Evolutionary conservation across 2,329 filamentous ascomycete species (phyloP).

Genomic region (Colletotrichum kahawae): DNA sequence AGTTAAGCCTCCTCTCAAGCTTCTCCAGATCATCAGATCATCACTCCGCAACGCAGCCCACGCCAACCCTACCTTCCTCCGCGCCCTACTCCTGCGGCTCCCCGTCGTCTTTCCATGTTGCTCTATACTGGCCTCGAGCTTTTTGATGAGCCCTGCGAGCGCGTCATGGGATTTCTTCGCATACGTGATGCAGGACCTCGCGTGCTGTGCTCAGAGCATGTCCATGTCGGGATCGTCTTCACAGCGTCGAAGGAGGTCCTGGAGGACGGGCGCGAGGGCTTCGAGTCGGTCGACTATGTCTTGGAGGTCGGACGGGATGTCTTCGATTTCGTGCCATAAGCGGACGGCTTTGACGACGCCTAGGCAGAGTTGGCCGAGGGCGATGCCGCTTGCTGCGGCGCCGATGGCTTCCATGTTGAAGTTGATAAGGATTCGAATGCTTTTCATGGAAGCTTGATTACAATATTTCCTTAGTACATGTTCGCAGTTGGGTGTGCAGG

Average conservation of each 20-base stretch:
- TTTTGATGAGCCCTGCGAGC: neutral
- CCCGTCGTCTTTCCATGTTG: neutral
- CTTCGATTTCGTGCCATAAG: neutral
- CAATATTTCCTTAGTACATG: neutral
- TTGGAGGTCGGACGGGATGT: neutral
- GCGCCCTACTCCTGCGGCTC: neutral
- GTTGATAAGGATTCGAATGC: fast-evolving
- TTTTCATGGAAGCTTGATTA: neutral
- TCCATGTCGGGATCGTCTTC: neutral
- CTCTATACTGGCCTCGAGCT: neutral
- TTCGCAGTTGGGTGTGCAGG: neutral
- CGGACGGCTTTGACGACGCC: neutral
- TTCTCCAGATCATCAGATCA: neutral
- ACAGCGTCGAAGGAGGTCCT: neutral
- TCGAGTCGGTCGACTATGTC: neutral
- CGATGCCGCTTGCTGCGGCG: neutral
- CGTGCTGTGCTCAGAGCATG: neutral
- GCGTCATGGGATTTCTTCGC: neutral
- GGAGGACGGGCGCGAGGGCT: neutral
- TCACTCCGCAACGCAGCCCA: neutral
- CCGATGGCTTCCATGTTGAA: neutral
- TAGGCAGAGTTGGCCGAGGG: neutral
- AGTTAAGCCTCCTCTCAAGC: neutral
- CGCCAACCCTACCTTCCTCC: neutral
- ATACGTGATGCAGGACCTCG: neutral